phyloP scores from a whole-genome alignment of 2,329 filamentous ascomycete species.

The Rhynchosporium graminicola region DNA sequence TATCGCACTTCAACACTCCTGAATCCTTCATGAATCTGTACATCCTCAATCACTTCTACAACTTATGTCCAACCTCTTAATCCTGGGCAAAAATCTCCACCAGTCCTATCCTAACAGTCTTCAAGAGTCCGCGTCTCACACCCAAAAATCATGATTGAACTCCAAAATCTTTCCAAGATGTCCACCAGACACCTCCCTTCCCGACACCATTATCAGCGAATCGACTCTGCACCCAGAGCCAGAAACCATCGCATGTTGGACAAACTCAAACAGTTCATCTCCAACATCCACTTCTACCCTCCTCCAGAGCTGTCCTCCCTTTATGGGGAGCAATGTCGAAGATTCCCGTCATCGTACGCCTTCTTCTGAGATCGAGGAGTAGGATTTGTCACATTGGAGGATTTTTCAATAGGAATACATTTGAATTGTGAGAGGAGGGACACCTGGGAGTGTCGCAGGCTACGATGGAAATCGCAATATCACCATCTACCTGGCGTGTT shows the following conservation, averaged over 20 bases:
- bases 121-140: not conserved
- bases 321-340: not conserved
- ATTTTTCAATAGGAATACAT: no score
- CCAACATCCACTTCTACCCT: not conserved
- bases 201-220: not conserved
- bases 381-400: slow-evolving; percentile 7
- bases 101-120: not conserved
- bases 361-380: slow-evolving; percentile 13
- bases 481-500: no score
- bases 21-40: no score
- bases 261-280: not conserved
- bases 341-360: not conserved
- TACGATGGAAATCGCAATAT: no score
- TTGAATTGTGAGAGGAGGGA: no score
- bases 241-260: not conserved
- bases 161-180: slow-evolving; percentile 2
- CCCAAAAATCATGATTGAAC: no score
- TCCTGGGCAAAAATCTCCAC: not conserved
- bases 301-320: not conserved
- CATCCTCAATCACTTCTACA: no score
- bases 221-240: not conserved
- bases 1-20: no score
- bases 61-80: no score
- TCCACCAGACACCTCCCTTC: not conserved
- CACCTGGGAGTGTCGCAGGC: no score